These are phyloP conservation scores for Emmonsia crescens DNA, from an alignment of 2,329 filamentous ascomycete species.

Conservation along the genomic window DNA sequence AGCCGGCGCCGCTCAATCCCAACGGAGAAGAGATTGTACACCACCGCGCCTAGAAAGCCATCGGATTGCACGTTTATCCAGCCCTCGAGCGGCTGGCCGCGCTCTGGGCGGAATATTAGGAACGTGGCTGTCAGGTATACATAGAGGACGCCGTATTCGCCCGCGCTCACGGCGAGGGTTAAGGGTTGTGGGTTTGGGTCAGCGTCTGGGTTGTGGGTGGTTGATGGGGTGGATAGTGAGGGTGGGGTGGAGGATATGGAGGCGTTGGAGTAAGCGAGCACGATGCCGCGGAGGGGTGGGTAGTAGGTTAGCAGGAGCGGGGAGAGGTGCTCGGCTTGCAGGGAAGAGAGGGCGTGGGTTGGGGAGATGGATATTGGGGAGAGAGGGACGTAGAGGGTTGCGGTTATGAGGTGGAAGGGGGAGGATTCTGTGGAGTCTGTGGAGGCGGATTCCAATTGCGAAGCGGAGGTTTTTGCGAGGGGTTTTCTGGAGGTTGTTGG, in stretches of 20 bases:
- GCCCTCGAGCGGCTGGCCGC: constrained; percentile 65
- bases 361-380: constrained; percentile 46
- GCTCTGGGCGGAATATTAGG: constrained; percentile 65
- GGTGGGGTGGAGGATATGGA: constrained; percentile 29
- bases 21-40: constrained; percentile 86
- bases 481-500: constrained; percentile 24
- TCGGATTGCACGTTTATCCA: constrained; percentile 78
- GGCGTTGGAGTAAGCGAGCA: constrained; percentile 43
- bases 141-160: constrained; percentile 79
- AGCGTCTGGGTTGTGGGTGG: constrained; percentile 17
- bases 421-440: constrained; percentile 30
- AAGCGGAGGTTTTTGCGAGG: constrained; percentile 26
- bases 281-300: constrained; percentile 46
- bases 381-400: constrained; percentile 59
- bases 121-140: constrained; percentile 84
- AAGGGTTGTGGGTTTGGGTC: constrained; percentile 28
- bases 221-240: constrained; percentile 11
- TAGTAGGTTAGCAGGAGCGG: constrained; percentile 55
- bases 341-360: constrained; percentile 43
- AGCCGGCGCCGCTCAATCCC: constrained; percentile 68
- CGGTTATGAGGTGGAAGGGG: constrained; percentile 67
- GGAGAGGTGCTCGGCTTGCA: constrained; percentile 51
- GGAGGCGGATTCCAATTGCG: constrained; percentile 7
- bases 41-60: constrained; percentile 78
- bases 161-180: constrained; percentile 39